Evolutionary conservation across 1,139 yeast genomes (phyloP).

Genomic region (Blastobotrys niveus): DNA sequence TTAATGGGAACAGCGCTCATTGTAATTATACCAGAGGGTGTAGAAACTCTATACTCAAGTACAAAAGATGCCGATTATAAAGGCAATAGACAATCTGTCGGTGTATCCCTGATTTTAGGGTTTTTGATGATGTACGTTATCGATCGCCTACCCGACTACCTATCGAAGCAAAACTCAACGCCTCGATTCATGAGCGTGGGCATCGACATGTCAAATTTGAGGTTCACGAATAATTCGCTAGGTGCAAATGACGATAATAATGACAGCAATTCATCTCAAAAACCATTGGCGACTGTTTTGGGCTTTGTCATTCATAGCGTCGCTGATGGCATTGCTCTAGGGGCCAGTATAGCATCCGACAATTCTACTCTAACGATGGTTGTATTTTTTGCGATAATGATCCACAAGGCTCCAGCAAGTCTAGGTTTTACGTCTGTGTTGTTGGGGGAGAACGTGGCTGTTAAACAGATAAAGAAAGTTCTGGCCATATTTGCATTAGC

Average conservation of each 20-base stretch:
- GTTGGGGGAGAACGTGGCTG: conserved; percentile 34
- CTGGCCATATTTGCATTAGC: conserved; percentile 45
- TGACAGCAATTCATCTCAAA: neutral
- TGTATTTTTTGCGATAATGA: conserved; percentile 53
- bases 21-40: conserved; percentile 69
- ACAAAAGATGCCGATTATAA: conserved; percentile 13
- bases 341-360: conserved; percentile 50
- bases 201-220: conserved; percentile 17
- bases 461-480: conserved; percentile 39
- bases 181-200: conserved; percentile 13
- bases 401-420: conserved; percentile 73
- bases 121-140: conserved; percentile 48
- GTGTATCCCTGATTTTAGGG: conserved; percentile 43
- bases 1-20: conserved; percentile 58
- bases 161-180: conserved; percentile 9
- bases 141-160: conserved; percentile 36
- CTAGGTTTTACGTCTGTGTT: conserved; percentile 61
- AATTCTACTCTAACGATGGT: conserved; percentile 45
- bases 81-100: no score
- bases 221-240: no score
- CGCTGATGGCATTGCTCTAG: conserved; percentile 73
- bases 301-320: conserved; percentile 63
- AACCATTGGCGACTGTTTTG: conserved; percentile 39
- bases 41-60: conserved; percentile 41
- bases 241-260: conserved; percentile 1